Conservation (phyloP, 164 flowering plant genomes). For the Tetrastigma voinierianum region DNA sequence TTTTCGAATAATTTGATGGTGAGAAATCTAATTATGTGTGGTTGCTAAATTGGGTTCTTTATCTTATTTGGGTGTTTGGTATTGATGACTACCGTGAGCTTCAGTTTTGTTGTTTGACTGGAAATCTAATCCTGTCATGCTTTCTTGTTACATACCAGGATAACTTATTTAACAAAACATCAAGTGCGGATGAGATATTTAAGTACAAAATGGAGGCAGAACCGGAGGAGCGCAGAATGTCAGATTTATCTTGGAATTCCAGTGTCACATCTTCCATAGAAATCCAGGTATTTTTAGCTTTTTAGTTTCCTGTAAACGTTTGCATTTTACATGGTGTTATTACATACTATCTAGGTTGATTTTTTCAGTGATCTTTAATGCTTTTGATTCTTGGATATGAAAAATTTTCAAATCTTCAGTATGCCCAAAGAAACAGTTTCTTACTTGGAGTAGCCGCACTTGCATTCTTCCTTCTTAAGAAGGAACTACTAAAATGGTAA, state of each 20-base stretch:
- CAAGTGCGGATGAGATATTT: slow-evolving; percentile 35
- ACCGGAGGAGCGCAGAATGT: slow-evolving; percentile 94
- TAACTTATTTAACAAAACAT: slow-evolving; percentile 16
- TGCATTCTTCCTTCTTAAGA: neutral
- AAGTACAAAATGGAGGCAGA: slow-evolving; percentile 40
- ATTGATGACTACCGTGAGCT: neutral
- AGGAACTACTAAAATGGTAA: too few relatives aligned
- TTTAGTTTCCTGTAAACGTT: neutral
- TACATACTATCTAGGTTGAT: too few relatives aligned
- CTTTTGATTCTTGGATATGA: too few relatives aligned
- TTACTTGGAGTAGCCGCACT: too few relatives aligned
- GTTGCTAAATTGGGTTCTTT: neutral
- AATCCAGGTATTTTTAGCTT: slow-evolving; percentile 42
- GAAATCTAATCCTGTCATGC: neutral
- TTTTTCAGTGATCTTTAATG: too few relatives aligned
- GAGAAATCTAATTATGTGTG: slow-evolving; percentile 1
- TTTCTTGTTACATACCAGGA: too few relatives aligned
- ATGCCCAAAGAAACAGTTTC: too few relatives aligned
- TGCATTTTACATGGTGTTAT: neutral
- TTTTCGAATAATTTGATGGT: slow-evolving; percentile 28
- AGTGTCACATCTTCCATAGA: slow-evolving; percentile 70
- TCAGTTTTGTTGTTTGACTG: neutral
- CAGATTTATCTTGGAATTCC: slow-evolving; percentile 88
- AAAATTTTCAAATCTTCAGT: too few relatives aligned
- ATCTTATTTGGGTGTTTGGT: neutral